Percentiles rank a stretch among this genome's conserved stretches.
phyloP scores from a whole-genome alignment of 257 asterid species.

The Ligustrum vulgare region DNA sequence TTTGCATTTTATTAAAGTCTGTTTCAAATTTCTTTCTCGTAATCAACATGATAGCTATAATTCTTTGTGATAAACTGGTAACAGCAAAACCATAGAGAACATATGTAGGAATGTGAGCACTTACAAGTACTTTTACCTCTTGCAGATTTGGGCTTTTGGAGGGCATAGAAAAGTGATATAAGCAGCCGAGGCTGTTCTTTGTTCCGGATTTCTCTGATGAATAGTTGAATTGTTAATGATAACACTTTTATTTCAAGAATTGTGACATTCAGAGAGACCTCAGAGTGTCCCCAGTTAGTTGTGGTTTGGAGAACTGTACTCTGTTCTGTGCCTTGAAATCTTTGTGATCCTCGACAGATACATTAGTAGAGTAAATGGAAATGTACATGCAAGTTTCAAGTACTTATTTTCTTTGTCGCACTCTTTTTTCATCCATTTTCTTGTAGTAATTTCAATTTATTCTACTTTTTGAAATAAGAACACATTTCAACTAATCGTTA shows the following conservation, averaged over 20 bases:
- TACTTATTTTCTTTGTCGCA: background rate
- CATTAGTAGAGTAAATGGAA: slow-evolving; percentile 36
- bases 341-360: slow-evolving; percentile 30
- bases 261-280: slow-evolving; percentile 19
- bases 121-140: background rate
- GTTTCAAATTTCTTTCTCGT: background rate
- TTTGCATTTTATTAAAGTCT: background rate
- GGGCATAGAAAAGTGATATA: slow-evolving; percentile 83
- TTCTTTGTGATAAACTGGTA: background rate
- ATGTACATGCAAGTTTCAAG: slow-evolving; percentile 21
- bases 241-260: background rate
- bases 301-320: slow-evolving; percentile 26
- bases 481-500: background rate
- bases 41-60: background rate
- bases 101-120: background rate
- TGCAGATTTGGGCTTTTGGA: slow-evolving; percentile 99
- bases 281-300: slow-evolving; percentile 10
- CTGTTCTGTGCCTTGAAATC: slow-evolving; percentile 22
- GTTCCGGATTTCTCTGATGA: slow-evolving; percentile 23
- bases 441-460: background rate
- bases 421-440: background rate
- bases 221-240: background rate
- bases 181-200: slow-evolving; percentile 25
- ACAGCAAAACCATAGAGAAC: background rate
- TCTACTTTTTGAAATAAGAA: background rate